Conservation (phyloP, 441 rosid species). For the Syzygium syzygioides region DNA sequence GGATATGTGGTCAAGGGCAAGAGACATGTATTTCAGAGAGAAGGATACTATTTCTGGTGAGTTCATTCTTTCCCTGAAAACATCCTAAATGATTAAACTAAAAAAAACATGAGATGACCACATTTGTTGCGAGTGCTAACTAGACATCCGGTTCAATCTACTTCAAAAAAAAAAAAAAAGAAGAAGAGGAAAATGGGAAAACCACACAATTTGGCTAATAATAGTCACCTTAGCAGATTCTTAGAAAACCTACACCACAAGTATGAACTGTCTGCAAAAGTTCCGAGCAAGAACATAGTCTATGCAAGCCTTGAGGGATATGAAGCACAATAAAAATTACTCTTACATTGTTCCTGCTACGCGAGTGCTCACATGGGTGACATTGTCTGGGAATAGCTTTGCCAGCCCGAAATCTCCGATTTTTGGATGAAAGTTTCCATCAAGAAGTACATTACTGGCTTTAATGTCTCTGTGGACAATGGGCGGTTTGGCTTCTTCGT, state of each 20-base stretch:
- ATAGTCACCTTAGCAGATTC: neutral
- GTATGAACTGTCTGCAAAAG: neutral
- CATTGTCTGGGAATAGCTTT: conserved; percentile 71
- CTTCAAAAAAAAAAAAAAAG: neutral
- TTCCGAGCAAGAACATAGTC: neutral
- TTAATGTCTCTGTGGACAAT: conserved; percentile 78
- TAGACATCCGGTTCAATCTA: neutral
- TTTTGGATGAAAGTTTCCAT: conserved; percentile 45
- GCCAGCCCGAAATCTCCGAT: conserved; percentile 81
- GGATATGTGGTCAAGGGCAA: neutral
- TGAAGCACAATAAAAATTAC: conserved; percentile 3
- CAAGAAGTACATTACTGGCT: conserved; percentile 74
- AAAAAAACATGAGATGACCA: neutral
- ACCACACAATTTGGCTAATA: neutral
- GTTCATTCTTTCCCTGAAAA: neutral
- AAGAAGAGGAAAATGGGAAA: neutral
- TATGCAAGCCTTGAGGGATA: neutral
- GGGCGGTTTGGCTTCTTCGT: conserved; percentile 51
- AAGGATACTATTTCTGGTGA: neutral
- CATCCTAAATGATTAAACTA: neutral
- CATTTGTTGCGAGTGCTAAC: neutral
- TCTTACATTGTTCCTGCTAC: conserved; percentile 83
- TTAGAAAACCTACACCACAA: neutral
- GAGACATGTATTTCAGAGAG: neutral
- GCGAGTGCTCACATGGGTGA: conserved; percentile 70